Evolutionary conservation across 2,329 filamentous ascomycete species (phyloP).

Genomic region (Scedosporium boydii): DNA sequence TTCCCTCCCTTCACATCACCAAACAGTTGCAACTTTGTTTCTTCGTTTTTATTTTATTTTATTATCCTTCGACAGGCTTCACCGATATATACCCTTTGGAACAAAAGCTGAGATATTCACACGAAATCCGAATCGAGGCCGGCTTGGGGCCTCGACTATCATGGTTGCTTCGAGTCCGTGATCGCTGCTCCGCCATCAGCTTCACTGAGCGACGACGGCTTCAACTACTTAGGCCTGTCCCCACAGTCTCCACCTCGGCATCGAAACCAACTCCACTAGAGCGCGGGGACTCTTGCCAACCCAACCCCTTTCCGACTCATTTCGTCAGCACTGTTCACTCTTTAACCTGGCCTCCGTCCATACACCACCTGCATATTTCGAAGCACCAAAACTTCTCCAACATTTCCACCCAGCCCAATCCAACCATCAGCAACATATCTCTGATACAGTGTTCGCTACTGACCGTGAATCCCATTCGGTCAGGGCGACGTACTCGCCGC

Average conservation of each 20-base stretch:
- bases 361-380: neutral
- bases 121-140: neutral
- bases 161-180: neutral
- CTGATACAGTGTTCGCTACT: neutral
- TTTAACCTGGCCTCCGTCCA: neutral
- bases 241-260: neutral
- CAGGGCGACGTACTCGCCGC: neutral
- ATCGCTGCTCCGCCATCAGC: neutral
- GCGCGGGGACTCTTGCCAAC: neutral
- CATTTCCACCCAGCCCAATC: neutral
- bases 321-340: neutral
- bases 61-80: no score
- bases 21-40: neutral
- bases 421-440: neutral
- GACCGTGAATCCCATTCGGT: neutral
- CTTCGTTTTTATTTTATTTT: no score
- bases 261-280: neutral
- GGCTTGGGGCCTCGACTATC: slow-evolving; percentile 7
- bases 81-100: no score
- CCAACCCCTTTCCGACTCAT: neutral
- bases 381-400: neutral
- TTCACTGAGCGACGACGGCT: neutral
- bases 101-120: neutral
- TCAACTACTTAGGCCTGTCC: neutral
- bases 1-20: neutral